A percentile compares a stretch with the other conserved stretches of the same genome.
These are phyloP conservation scores for Sechiopsis laciniata DNA, from an alignment of 306 rosid genomes.

Conservation along the genomic window DNA sequence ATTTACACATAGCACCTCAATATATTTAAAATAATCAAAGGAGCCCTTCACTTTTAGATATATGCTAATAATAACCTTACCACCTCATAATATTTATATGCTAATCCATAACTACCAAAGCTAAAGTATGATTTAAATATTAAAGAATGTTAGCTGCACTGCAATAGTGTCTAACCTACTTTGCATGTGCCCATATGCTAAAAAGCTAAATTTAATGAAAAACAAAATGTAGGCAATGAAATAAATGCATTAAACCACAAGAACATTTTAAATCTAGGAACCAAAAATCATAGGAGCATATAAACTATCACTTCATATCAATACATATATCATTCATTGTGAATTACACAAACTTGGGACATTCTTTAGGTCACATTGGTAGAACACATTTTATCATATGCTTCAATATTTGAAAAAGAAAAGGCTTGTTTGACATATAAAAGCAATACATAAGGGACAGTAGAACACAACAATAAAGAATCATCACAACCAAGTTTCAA, in stretches of 20 bases:
- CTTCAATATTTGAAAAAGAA: background rate
- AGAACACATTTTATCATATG: background rate
- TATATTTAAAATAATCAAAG: background rate
- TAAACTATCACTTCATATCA: background rate
- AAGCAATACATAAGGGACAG: background rate
- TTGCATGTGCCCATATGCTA: slow-evolving; percentile 6
- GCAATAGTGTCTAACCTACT: background rate
- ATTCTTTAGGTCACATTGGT: slow-evolving; percentile 10
- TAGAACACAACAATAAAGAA: slow-evolving; percentile 11
- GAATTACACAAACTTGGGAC: background rate
- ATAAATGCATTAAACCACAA: background rate
- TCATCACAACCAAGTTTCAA: slow-evolving; percentile 9
- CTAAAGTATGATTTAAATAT: background rate
- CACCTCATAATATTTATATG: background rate
- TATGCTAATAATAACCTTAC: background rate
- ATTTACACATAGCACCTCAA: background rate
- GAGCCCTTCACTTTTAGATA: background rate
- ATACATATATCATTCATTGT: background rate
- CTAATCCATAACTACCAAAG: slow-evolving; percentile 7
- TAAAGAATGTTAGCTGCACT: background rate
- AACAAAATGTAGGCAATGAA: background rate
- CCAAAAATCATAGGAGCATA: background rate
- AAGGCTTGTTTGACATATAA: too few relatives aligned
- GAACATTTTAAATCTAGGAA: background rate
- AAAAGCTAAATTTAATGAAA: background rate